Evolutionary conservation across 192 early-diverging fungal species (phyloP).

Genomic region (Coemansia sp.): DNA sequence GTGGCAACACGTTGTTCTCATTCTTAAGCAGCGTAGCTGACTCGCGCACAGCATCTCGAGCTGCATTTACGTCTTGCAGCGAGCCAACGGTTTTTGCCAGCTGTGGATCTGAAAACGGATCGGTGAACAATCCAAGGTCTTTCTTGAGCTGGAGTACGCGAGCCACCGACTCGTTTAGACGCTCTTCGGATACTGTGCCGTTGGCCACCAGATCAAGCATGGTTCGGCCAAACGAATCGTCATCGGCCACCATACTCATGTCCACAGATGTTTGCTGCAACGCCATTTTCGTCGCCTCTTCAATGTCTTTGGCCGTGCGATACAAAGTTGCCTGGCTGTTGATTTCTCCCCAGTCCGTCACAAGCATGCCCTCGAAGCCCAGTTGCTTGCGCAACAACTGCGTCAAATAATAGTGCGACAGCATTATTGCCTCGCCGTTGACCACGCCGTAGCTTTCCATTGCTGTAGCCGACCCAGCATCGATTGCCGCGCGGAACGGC

Average conservation of each 20-base stretch:
- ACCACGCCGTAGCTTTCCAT: constrained; percentile 67
- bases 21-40: constrained; percentile 64
- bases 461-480: constrained; percentile 61
- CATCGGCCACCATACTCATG: constrained; percentile 66
- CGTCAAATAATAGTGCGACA: constrained; percentile 58
- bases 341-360: constrained; percentile 64
- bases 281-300: constrained; percentile 50
- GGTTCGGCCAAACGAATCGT: constrained; percentile 53
- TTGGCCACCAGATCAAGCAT: constrained; percentile 41
- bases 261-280: constrained; percentile 57
- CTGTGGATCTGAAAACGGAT: constrained; percentile 34
- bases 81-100: constrained; percentile 53
- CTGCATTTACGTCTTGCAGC: constrained; percentile 52
- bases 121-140: constrained; percentile 62
- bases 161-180: constrained; percentile 57
- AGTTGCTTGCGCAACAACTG: constrained; percentile 57
- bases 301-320: constrained; percentile 30
- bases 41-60: constrained; percentile 57
- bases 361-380: constrained; percentile 60
- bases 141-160: constrained; percentile 66
- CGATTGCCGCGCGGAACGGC: constrained; percentile 60
- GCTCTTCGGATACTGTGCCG: constrained; percentile 31
- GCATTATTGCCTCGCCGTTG: constrained; percentile 60
- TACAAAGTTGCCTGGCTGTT: constrained; percentile 57
- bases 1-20: constrained; percentile 49